These are phyloP conservation scores for Hevea brasiliensis DNA, from an alignment of 345 rosid genomes.

Conservation along the genomic window DNA sequence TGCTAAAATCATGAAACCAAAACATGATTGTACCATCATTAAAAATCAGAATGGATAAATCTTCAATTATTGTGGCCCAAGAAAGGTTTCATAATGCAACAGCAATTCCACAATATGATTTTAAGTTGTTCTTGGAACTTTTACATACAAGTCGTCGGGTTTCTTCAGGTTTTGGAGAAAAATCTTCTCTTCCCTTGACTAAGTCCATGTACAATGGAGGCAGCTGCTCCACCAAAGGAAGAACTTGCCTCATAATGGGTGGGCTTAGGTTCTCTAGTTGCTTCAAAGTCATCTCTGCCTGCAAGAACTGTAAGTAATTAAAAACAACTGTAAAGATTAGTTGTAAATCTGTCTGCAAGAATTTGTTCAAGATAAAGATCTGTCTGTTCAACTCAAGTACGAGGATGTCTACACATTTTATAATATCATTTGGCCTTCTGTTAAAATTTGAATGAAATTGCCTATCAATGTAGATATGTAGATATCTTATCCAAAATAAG, in stretches of 20 bases:
- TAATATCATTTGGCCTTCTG: background rate
- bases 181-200: conserved; percentile 90
- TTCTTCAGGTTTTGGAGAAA: conserved; percentile 93
- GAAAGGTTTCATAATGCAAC: background rate
- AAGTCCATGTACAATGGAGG: conserved; percentile 97
- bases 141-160: conserved; percentile 85
- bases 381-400: background rate
- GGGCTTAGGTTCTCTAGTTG: conserved; percentile 89
- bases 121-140: conserved; percentile 6
- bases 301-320: conserved; percentile 27
- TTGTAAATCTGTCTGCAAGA: background rate
- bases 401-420: background rate
- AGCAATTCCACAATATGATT: background rate
- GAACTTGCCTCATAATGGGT: conserved; percentile 90
- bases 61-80: background rate
- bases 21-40: background rate
- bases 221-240: conserved; percentile 93
- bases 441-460: background rate
- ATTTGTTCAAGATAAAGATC: background rate
- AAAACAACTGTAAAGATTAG: background rate
- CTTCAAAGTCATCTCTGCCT: conserved; percentile 96
- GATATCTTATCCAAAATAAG: background rate
- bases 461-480: background rate
- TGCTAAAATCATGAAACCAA: background rate
- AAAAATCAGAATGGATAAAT: background rate